These are phyloP conservation scores for Solanum lignicaule DNA, from an alignment of 257 asterid genomes.

Conservation along the genomic window DNA sequence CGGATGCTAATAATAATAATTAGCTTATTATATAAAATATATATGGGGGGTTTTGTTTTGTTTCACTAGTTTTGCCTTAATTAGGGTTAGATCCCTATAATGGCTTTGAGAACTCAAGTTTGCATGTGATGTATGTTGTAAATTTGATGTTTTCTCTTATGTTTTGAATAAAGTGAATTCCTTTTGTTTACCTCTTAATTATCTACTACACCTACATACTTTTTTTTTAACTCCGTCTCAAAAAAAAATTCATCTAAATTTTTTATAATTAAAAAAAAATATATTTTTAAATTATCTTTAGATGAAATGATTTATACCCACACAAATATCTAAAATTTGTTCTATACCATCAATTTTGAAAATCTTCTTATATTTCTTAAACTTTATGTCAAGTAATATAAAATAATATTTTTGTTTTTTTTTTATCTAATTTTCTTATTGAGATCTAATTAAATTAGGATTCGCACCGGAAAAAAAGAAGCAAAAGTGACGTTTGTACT, in stretches of 20 bases:
- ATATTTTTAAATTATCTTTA: neutral
- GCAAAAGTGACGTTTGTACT: neutral
- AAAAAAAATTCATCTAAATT: too few species aligned
- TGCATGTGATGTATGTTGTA: neutral
- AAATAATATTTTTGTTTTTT: neutral
- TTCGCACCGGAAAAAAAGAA: fast-evolving
- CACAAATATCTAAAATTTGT: too few species aligned
- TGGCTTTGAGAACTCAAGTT: neutral
- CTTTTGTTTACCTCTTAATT: neutral
- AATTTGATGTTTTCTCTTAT: neutral
- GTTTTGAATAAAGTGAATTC: neutral
- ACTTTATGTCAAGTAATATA: neutral
- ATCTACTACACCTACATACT: neutral
- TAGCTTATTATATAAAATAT: neutral
- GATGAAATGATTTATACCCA: neutral
- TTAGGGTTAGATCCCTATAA: neutral
- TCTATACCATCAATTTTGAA: too few species aligned
- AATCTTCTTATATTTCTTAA: neutral
- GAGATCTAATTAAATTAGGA: neutral
- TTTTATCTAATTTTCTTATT: neutral
- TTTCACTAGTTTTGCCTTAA: neutral
- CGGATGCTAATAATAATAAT: neutral
- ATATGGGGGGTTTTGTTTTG: neutral
- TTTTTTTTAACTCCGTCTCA: too few species aligned
- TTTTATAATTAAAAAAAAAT: too few species aligned